Conservation (phyloP, 192 early-diverging fungal genomes). For the Coemansia sp. region DNA sequence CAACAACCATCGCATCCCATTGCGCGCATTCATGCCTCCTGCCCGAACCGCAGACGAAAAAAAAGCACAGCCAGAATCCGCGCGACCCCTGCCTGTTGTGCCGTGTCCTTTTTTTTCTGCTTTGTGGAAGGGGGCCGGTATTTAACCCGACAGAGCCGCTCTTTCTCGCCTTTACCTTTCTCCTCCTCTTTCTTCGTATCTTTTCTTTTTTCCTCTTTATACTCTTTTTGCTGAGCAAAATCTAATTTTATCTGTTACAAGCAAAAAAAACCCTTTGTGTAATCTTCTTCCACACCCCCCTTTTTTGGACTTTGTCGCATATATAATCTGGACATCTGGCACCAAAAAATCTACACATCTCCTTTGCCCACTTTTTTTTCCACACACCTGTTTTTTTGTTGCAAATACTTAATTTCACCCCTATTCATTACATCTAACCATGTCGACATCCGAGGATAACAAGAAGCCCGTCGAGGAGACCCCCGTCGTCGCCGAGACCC, state of each 20-base stretch:
- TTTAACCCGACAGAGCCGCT: conserved; percentile 23
- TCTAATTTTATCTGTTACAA: conserved; percentile 35
- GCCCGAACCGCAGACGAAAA: neutral
- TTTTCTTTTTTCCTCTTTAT: conserved; percentile 16
- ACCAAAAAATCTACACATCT: conserved; percentile 2
- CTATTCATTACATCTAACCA: conserved; percentile 18
- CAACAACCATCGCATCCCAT: conserved; percentile 3
- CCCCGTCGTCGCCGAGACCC: conserved; percentile 16
- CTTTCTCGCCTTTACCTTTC: conserved; percentile 9
- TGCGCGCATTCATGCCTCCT: conserved; percentile 6
- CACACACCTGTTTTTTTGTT: neutral
- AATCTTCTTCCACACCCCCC: conserved; percentile 4
- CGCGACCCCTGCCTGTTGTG: neutral
- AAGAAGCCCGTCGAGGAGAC: conserved; percentile 5
- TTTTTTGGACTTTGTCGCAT: conserved; percentile 8
- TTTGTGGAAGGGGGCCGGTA: conserved; percentile 6
- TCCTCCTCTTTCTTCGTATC: conserved; percentile 11
- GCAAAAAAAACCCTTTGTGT: conserved; percentile 10
- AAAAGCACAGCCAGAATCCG: neutral
- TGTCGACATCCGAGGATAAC: conserved; percentile 16
- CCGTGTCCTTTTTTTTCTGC: conserved; percentile 3
- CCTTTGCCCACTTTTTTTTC: conserved; percentile 7
- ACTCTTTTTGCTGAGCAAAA: conserved; percentile 50
- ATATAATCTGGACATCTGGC: conserved; percentile 7
- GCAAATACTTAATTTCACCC: conserved; percentile 12